Base-by-base conservation (phyloP, 768 basidiomycete species). In the Cubamyces sp. region DNA sequence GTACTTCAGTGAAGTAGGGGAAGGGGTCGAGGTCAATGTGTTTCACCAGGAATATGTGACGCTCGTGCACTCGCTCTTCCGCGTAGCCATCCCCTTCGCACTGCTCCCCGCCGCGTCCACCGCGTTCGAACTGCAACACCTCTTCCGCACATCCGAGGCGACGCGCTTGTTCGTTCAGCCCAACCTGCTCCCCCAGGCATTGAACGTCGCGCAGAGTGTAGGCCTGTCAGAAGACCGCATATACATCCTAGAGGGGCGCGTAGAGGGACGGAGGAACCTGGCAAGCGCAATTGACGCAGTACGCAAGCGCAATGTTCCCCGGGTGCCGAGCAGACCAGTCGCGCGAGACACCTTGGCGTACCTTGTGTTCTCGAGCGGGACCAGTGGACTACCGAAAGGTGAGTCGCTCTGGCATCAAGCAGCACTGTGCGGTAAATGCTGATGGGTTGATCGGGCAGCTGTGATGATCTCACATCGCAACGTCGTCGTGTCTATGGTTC, bases 321-420 rank as follows among this genome's bases (percentile, higher is more conserved):
- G 76, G 1, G 68, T 82, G 1, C 74, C 76, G 0, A 72, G 84
- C 34, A 78, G 76, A 43, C 75, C 78, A 0, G 87, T 82, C 0
- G 74, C 65, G 18, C 77, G 74, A 30, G 75, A 86, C 61, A 88
- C 86, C 0, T 73, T 90, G 1, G 90, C 87, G 0, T 90, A 91
- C 70, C 75, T 92, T 3, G 76, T 87, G 0, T 90, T 90, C 69
- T 92, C 90, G 0, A 91, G 90, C 66, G 90, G 90, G 23, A 92
- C 91, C 0, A 91, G 82, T 61, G 90, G 91, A 0, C 74, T 86
- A 3, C 88, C 90, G 0, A 92, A 92, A 82, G 88, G 89, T 85
- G 25, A 7, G 69, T 62, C 7, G 5, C 18, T 3, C 6, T 14
- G 21, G n/a, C n/a, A 21, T 26, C 19, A 59, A 26, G n/a, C 9